These are phyloP conservation scores for Globisporangium barbulae DNA, from an alignment of 352 stramenopile genomes.

Conservation along the genomic window DNA sequence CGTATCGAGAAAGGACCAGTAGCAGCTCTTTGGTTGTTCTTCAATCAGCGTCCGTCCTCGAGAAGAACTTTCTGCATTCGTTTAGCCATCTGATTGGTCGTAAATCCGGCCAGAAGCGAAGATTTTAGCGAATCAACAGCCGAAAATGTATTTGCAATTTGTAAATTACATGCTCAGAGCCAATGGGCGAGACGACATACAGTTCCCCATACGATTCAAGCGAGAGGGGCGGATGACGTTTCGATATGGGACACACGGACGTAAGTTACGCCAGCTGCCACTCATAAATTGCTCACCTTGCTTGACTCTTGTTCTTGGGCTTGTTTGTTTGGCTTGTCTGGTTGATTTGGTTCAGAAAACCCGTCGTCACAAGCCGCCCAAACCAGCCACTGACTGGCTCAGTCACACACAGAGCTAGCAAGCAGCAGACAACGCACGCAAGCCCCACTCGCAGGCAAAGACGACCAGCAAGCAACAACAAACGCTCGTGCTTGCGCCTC, in stretches of 20 bases:
- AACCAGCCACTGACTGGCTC: neutral
- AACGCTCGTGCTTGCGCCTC: neutral
- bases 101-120: neutral
- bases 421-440: neutral
- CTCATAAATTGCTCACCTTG: too few relatives aligned
- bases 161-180: neutral
- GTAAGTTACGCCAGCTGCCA: constrained; percentile 10
- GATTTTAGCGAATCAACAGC: neutral
- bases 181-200: neutral
- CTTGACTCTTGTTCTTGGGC: neutral
- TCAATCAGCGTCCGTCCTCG: neutral
- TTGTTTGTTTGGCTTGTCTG: constrained; percentile 2
- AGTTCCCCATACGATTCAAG: neutral
- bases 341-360: constrained; percentile 18
- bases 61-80: neutral
- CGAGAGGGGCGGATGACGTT: constrained; percentile 7
- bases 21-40: neutral
- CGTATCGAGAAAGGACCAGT: too few relatives aligned
- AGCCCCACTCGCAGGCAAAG: neutral
- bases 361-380: constrained; percentile 4
- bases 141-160: neutral
- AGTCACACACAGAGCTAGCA: constrained; percentile 4
- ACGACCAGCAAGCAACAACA: neutral
- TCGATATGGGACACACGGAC: neutral
- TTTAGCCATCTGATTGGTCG: neutral